Evolutionary conservation across 2,329 filamentous ascomycete genomes (phyloP).

Genomic region (Aplosporella prunicola): DNA sequence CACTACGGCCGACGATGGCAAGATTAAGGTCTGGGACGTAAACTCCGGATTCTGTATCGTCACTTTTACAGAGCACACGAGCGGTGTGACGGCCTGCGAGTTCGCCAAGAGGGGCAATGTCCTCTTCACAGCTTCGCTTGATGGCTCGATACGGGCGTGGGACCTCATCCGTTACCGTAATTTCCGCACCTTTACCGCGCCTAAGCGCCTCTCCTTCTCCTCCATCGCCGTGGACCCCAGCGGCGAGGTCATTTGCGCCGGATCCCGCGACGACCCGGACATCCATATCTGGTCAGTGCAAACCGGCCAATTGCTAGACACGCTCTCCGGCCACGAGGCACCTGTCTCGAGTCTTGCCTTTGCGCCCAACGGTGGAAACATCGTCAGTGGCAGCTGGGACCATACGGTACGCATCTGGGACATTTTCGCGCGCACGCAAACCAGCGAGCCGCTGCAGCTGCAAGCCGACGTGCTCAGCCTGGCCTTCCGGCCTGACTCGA

Average conservation of each 20-base stretch:
- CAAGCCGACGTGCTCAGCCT: conserved; percentile 85
- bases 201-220: conserved; percentile 82
- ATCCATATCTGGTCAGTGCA: conserved; percentile 98
- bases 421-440: conserved; percentile 88
- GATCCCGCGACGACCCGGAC: conserved; percentile 91
- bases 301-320: conserved; percentile 88
- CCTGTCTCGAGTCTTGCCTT: conserved; percentile 85
- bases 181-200: conserved; percentile 94
- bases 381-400: conserved; percentile 95
- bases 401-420: conserved; percentile 92
- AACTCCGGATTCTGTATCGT: conserved; percentile 96
- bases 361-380: conserved; percentile 69
- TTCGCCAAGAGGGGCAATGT: conserved; percentile 95
- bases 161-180: conserved; percentile 93
- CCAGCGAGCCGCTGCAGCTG: conserved; percentile 84
- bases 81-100: conserved; percentile 86
- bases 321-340: conserved; percentile 84
- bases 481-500: conserved; percentile 78
- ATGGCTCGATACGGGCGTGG: conserved; percentile 92
- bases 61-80: conserved; percentile 94
- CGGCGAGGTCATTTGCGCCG: conserved; percentile 90
- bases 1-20: conserved; percentile 90
- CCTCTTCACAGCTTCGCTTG: conserved; percentile 86
- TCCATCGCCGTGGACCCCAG: conserved; percentile 94
- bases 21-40: conserved; percentile 97